phyloP scores from a whole-genome alignment of 2,329 filamentous ascomycete species.

The Trichoderma sp. region DNA sequence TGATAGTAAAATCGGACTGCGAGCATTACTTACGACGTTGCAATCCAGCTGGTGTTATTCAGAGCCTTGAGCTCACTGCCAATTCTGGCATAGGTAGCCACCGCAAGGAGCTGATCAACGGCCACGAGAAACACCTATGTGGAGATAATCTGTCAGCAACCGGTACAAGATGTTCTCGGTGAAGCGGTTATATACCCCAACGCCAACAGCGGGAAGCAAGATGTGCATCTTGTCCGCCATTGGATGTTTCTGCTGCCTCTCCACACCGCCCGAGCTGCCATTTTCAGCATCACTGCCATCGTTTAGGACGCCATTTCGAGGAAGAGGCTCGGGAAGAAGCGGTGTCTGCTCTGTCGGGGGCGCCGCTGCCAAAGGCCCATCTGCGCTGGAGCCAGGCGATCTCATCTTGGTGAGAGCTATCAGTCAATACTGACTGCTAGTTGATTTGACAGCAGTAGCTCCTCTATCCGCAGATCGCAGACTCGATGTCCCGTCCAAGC shows the following conservation, averaged over 20 bases:
- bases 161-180: not conserved
- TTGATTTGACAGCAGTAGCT: not conserved
- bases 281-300: not conserved
- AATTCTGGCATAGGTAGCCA: slow-evolving; percentile 78
- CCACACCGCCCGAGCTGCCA: not conserved
- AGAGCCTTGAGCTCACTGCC: slow-evolving; percentile 75
- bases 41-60: slow-evolving; percentile 77
- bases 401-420: not conserved
- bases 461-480: not conserved
- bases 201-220: slow-evolving; percentile 45
- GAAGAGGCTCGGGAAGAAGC: not conserved
- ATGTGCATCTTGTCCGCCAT: slow-evolving; percentile 45
- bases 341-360: slow-evolving; percentile 4
- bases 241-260: slow-evolving; percentile 22
- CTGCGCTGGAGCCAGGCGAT: not conserved
- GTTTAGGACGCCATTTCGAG: not conserved
- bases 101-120: slow-evolving; percentile 75
- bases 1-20: not conserved
- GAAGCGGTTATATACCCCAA: slow-evolving; percentile 34
- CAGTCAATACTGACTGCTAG: not conserved
- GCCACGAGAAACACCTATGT: slow-evolving; percentile 63
- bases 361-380: not conserved
- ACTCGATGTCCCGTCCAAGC: not conserved
- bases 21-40: slow-evolving; percentile 43
- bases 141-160: not conserved